Evolutionary conservation across 169 alveolate species (phyloP).

Genomic region (Plasmodium vivax): DNA sequence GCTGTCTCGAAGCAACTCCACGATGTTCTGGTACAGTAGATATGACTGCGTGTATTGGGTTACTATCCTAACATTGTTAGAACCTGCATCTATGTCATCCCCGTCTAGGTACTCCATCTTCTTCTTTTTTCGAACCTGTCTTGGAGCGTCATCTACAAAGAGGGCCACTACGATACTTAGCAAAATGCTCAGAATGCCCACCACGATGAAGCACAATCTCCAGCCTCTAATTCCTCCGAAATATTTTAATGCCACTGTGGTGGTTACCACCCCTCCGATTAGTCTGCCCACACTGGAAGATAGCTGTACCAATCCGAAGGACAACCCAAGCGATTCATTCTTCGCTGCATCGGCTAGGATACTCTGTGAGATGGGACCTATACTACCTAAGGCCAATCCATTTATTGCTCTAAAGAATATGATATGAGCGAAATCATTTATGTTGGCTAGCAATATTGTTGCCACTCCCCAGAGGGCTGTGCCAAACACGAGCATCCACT

Average conservation of each 20-base stretch:
- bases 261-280: conserved; percentile 89
- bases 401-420: conserved; percentile 85
- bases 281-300: conserved; percentile 87
- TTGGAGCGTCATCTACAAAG: conserved; percentile 86
- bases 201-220: conserved; percentile 87
- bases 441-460: conserved; percentile 84
- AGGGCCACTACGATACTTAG: conserved; percentile 83
- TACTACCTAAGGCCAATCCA: conserved; percentile 88
- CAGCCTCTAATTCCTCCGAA: conserved; percentile 86
- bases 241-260: conserved; percentile 84
- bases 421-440: conserved; percentile 84
- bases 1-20: conserved; percentile 43
- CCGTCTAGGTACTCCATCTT: conserved; percentile 27
- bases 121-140: conserved; percentile 67
- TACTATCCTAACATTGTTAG: neutral
- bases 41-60: conserved; percentile 20
- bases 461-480: conserved; percentile 89
- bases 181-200: conserved; percentile 82
- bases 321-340: conserved; percentile 81
- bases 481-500: conserved; percentile 89
- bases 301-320: conserved; percentile 89
- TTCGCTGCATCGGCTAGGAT: conserved; percentile 87
- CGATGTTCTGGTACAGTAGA: conserved; percentile 57
- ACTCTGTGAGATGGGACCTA: conserved; percentile 89
- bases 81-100: neutral